A percentile compares a stretch with the other conserved stretches of the same genome.
These are phyloP conservation scores for Cutaneotrichosporon daszewskae DNA, from an alignment of 1,284 basidiomycete species.

Conservation along the genomic window DNA sequence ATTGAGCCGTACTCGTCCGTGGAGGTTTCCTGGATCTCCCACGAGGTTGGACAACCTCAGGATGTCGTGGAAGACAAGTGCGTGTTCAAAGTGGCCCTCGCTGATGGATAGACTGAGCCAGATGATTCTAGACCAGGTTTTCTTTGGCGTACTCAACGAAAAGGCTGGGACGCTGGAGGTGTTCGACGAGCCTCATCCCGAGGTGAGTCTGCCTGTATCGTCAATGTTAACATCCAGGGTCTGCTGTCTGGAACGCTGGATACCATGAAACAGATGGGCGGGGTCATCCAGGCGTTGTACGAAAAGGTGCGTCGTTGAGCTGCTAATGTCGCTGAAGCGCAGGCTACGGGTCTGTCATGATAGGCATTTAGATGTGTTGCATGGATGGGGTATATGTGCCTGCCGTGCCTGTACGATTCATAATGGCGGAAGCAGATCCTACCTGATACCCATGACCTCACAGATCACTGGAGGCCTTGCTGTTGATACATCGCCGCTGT, in stretches of 20 bases:
- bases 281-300: slow-evolving; percentile 86
- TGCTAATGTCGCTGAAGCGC: slow-evolving; percentile 3
- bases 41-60: slow-evolving; percentile 80
- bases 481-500: background rate
- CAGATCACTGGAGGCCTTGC: too few species aligned
- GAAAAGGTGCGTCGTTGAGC: slow-evolving; percentile 59
- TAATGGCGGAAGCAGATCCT: too few species aligned
- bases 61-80: slow-evolving; percentile 93
- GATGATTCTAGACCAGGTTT: slow-evolving; percentile 95
- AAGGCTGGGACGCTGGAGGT: slow-evolving; percentile 86
- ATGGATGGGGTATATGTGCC: too few species aligned
- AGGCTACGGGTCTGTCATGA: slow-evolving; percentile 18
- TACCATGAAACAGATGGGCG: slow-evolving; percentile 80
- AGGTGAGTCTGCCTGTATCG: slow-evolving; percentile 54
- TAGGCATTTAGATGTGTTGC: background rate
- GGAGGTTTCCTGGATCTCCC: slow-evolving; percentile 83
- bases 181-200: slow-evolving; percentile 75
- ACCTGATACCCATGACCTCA: too few species aligned
- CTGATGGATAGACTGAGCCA: slow-evolving; percentile 66
- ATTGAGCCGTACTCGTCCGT: slow-evolving; percentile 93
- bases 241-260: slow-evolving; percentile 66
- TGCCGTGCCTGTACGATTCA: too few species aligned
- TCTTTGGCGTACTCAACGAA: slow-evolving; percentile 92
- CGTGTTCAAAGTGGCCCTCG: slow-evolving; percentile 31
- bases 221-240: slow-evolving; percentile 14